Evolutionary conservation across 2,329 filamentous ascomycete genomes (phyloP).

Genomic region (Microdochium bolleyi): DNA sequence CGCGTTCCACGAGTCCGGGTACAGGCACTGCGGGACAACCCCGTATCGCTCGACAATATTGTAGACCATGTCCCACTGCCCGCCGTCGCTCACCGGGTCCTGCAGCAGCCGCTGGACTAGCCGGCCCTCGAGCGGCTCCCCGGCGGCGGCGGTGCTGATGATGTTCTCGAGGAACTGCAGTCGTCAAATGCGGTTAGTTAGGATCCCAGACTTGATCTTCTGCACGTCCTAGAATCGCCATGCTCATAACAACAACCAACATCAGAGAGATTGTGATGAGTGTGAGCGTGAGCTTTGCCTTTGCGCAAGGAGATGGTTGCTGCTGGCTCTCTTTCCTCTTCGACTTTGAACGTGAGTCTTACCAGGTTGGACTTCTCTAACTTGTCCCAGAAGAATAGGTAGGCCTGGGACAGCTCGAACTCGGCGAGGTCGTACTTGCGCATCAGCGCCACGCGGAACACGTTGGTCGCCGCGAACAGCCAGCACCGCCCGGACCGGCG

Average conservation of each 20-base stretch:
- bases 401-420: slow-evolving; percentile 82
- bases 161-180: slow-evolving; percentile 81
- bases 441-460: slow-evolving; percentile 85
- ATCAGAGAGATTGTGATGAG: no score
- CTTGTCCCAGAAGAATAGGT: slow-evolving; percentile 92
- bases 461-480: slow-evolving; percentile 88
- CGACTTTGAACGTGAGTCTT: no score
- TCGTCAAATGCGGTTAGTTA: no score
- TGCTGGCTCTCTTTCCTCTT: no score
- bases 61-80: slow-evolving; percentile 88
- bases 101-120: slow-evolving; percentile 63
- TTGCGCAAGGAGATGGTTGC: no score
- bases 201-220: no score
- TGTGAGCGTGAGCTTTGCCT: no score
- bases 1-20: slow-evolving; percentile 77
- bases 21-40: slow-evolving; percentile 73
- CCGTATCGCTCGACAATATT: slow-evolving; percentile 85
- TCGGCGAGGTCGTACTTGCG: slow-evolving; percentile 68
- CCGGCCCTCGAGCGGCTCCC: slow-evolving; percentile 62
- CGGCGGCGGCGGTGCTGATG: slow-evolving; percentile 62
- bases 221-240: no score
- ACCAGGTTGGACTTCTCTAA: slow-evolving; percentile 88
- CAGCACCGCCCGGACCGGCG: slow-evolving; percentile 76
- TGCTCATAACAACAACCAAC: no score
- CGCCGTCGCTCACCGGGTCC: slow-evolving; percentile 69